Evolutionary conservation across 2,329 filamentous ascomycete species (phyloP), one percentile per base, ranked within the genome.

Genomic region (Boeremia lycopersici): DNA sequence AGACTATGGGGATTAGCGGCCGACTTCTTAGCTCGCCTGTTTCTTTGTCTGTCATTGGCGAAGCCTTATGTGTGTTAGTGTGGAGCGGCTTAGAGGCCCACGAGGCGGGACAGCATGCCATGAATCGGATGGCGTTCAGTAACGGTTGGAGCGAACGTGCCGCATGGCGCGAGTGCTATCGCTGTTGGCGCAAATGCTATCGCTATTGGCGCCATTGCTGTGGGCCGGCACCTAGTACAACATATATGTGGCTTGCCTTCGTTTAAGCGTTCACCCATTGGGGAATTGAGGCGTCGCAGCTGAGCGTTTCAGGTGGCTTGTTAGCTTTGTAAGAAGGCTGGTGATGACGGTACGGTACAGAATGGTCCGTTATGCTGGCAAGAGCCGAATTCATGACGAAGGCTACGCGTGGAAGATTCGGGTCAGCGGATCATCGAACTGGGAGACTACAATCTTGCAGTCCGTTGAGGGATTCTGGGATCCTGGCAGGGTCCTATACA

Each of bases 31-130:
- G 56, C 59, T 63, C 53, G 54, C 54, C 38, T 53, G 39, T 26
- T 45, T 56, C 44, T 48, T 50, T 47, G 49, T 49, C 25, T 60
- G 45, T 39, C 15, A 60, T 64, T 64, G 63, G 62, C 54, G 61
- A 61, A 46, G 41, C 35, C 19, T 39, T 29, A 44, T 52, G 41
- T 46, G 43, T 56, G 34, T 59, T 56, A 54, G 43, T 50, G 49
- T 48, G 48, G 56, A 53, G 56, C 48, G 41, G 42, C 29, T 48
- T 39, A 29, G 33, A 36, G 39, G 44, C 56, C 54, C 56, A 60
- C 52, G 13, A 51, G 45, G 55, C 52, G 52, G 47, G 56, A 53
- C 43, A 40, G 35, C 38, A 53, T 23, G 19, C 19, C 19, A 23
- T 48, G 23, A 48, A 56, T 62, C 60, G 57, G 45, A 53, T 49